Evolutionary conservation across 2,329 filamentous ascomycete genomes (phyloP), one percentile per base, ranked within the genome.

Genomic region (Diaporthe vexans): DNA sequence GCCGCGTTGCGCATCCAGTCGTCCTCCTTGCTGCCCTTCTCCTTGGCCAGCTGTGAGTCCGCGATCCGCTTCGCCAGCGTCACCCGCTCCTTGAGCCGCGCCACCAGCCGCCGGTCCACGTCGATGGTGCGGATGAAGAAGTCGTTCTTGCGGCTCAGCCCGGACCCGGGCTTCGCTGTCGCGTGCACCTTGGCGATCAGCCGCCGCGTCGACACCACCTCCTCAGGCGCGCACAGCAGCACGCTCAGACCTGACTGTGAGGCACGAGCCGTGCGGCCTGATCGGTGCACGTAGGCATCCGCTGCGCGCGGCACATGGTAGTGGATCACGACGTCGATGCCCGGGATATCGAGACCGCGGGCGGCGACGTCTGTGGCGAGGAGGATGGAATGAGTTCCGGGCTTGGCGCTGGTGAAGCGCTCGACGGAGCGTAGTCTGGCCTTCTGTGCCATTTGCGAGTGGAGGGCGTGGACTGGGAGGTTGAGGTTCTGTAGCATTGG

Each of bases 391-490:
- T 84, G 80, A 21, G 83, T 79, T 83, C 87, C 83, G 40, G 87
- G 84, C 61, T 90, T 86, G 0, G 91, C 86, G 3, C 90, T 90
- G 1, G 93, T 92, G 84, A 99, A 98, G 54, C 94, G 93, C 81
- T 99, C 97, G 2, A 99, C 90, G 1, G 95, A 96, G 52, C 96
- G 92, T n/a, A 98, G 88, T 58, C 97, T 95, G 4, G 97, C 95
- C 83, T 98, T 98, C 84, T 99, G 97, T 0, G 92, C 89, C 97
- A 99, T 98, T 77, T 95, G 94, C 0, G 95, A 98, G 83, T 99
- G 97, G 0, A 99, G 87, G 0, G 94, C 91, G 15, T 94, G 86
- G 0, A 92, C 93, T 3, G 93, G 91, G 11, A 98, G 88, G 76
- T 93, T 90, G 68, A 99, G 91, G 77, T 94, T 94, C 78, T 96